Evolutionary conservation across 768 basidiomycete species (phyloP), one percentile per base, ranked within the genome.

Genomic region (Roridomyces roridus): DNA sequence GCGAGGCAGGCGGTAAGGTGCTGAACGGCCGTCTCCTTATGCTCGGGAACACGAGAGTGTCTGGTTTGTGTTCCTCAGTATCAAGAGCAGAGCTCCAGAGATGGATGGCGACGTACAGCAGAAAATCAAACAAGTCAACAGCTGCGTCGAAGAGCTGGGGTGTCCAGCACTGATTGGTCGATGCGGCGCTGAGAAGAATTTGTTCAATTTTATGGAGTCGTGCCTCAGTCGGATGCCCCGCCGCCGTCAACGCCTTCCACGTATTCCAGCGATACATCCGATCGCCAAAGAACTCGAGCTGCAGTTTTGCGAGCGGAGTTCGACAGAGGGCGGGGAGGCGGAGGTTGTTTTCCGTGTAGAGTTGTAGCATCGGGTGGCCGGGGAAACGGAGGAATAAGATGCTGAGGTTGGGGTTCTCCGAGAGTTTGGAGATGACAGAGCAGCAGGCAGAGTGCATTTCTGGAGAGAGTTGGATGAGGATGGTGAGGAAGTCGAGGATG

Each of bases 61-160:
- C 31, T 34, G 3, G 31, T 10, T 34, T 8, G 31, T 34, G 31
- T n/a, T n/a, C n/a, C n/a, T n/a, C 31, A 34, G 31, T 34, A 10
- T 7, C 7, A 31, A 7, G 29, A 31, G 29, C 14, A 34, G 15
- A 34, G 31, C 31, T 34, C 31, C 10, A 34, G 31, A 34, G 31
- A 34, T 3, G 31, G 31, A 34, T 34, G 15, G 31, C n/a, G n/a
- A 34, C 31, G 31, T 8, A 34, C 31, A 34, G 31, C 11, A 34
- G 31, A 34, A 34, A 4, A 34, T 34, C 31, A n/a, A 55, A 34
- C 29, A 55, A 42, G 12, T 55, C 53, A 15, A 47, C 29, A 10
- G 53, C 53, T 18, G 53, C 53, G 17, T 55, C 53, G 15, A 41
- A 55, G 42, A 47, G 47, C 18, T 41, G 45, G 7, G 45, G 45